A percentile compares a stretch with the other conserved stretches of the same genome.
Evolutionary conservation across 1,284 basidiomycete species (phyloP).

Genomic region (Ustilago xerochloae): DNA sequence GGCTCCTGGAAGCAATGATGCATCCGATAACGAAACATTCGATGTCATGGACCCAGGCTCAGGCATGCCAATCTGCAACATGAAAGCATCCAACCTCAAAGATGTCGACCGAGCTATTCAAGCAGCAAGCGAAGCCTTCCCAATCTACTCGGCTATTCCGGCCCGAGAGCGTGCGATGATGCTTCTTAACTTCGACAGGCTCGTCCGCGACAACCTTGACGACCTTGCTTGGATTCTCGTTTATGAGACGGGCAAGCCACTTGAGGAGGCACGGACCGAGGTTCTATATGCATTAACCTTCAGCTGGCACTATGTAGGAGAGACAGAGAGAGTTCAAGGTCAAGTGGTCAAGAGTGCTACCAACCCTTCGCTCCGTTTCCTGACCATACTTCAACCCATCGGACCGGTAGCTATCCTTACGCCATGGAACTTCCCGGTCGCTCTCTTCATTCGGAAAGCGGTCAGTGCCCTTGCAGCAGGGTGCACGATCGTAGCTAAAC

Average conservation of each 20-base stretch:
- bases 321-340: slow-evolving; percentile 69
- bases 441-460: slow-evolving; percentile 83
- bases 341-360: slow-evolving; percentile 83
- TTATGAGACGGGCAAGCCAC: slow-evolving; percentile 65
- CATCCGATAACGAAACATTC: slow-evolving; percentile 40
- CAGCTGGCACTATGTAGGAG: slow-evolving; percentile 63
- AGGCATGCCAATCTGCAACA: slow-evolving; percentile 25
- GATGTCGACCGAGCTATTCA: slow-evolving; percentile 64
- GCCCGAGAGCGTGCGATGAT: slow-evolving; percentile 57
- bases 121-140: slow-evolving; percentile 56
- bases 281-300: slow-evolving; percentile 64
- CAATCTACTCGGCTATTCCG: slow-evolving; percentile 54
- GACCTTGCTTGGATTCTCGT: slow-evolving; percentile 66
- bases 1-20: slow-evolving; percentile 34
- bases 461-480: slow-evolving; percentile 89
- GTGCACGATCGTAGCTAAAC: slow-evolving; percentile 94
- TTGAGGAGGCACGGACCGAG: slow-evolving; percentile 62
- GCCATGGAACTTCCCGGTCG: slow-evolving; percentile 66
- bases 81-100: slow-evolving; percentile 47
- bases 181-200: slow-evolving; percentile 57
- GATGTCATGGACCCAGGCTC: slow-evolving; percentile 41
- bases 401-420: slow-evolving; percentile 73
- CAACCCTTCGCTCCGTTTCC: slow-evolving; percentile 78
- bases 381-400: slow-evolving; percentile 88
- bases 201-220: slow-evolving; percentile 56